Evolutionary conservation across 1,284 basidiomycete species (phyloP), one percentile per base, ranked within the genome.

Genomic region (Cryptococcus sp.): DNA sequence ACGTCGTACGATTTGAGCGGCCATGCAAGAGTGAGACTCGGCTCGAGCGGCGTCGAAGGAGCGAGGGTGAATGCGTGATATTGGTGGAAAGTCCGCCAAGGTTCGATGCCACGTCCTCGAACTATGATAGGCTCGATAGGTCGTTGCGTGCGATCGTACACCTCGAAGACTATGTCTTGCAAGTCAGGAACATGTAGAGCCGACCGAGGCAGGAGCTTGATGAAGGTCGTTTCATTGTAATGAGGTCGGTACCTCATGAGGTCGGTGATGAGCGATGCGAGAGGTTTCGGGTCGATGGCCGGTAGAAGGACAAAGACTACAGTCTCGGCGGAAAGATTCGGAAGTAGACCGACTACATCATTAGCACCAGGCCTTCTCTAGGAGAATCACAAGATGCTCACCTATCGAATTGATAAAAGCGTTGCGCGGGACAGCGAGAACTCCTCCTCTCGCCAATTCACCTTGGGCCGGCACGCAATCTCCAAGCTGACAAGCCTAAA

Each of bases 1-100:
- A 69, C 59, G 51, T 71, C 69, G 50, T 65, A 69, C 18, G 53
- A 62, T 31, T 52, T 43, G 32, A 64, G 44, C 12, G 69, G 66
- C 64, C 65, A 69, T 2, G 56, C 19, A 48, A 71, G 59, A 25
- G 51, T 54, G 21, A 71, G 54, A 18, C 57, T 47, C 0, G 65
- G 64, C 37, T 52, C 59, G 22, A 53, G 56, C 4, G 45, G 48
- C 1, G 55, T 41, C 4, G 47, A 35, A 11, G 58, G 50, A 0
- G 60, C 63, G 6, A 71, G 56, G 6, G 64, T 69, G 47, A 65
- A 69, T 0, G 58, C 47, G n/a, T 59, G 62, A 43, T 55, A 58
- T 19, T 54, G 53, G 35, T 60, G 22, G 32, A 37, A 63, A 28
- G 37, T 35, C 6, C 43, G n/a, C 14, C 53, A 31, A 11, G 34